A percentile compares a stretch with the other conserved stretches of the same genome.
Evolutionary conservation across 139 green algal species (phyloP).

Genomic region (Desmodesmus armatus): DNA sequence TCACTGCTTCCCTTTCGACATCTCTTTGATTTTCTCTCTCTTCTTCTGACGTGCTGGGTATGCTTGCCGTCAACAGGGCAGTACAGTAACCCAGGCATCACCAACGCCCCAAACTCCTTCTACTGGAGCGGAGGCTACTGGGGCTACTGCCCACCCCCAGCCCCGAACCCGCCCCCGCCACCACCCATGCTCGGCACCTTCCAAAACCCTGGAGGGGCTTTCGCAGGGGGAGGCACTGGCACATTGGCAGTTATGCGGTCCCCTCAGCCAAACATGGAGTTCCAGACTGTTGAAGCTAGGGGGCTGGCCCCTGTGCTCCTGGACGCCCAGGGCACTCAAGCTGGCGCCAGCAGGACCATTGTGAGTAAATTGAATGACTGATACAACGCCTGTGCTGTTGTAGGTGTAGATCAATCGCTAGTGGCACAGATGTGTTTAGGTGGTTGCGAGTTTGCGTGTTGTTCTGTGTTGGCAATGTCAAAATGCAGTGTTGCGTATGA

Average conservation of each 20-base stretch:
- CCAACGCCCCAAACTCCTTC: slow-evolving; percentile 21
- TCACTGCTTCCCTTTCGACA: too few species aligned
- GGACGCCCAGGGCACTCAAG: not conserved
- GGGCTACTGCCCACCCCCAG: slow-evolving; percentile 43
- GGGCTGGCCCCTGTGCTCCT: slow-evolving; percentile 28
- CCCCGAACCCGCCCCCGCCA: not conserved
- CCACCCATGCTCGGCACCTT: too few species aligned
- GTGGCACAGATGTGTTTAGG: too few species aligned
- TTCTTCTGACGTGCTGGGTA: too few species aligned
- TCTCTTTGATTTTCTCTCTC: too few species aligned
- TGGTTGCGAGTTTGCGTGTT: too few species aligned
- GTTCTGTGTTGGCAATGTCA: too few species aligned
- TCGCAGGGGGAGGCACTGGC: not conserved
- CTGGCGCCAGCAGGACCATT: not conserved
- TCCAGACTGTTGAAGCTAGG: not conserved
- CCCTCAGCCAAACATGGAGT: not conserved
- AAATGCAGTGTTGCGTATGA: not conserved
- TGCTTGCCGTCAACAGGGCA: not conserved
- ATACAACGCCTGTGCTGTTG: not conserved
- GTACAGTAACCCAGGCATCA: slow-evolving; percentile 7
- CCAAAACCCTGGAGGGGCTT: too few species aligned
- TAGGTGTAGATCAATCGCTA: not conserved
- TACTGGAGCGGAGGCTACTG: slow-evolving; percentile 47
- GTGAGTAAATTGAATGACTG: too few species aligned
- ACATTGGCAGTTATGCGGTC: slow-evolving; percentile 18